Evolutionary conservation across 768 basidiomycete species (phyloP), one percentile per base, ranked within the genome.

Genomic region (Boletellus sp.): DNA sequence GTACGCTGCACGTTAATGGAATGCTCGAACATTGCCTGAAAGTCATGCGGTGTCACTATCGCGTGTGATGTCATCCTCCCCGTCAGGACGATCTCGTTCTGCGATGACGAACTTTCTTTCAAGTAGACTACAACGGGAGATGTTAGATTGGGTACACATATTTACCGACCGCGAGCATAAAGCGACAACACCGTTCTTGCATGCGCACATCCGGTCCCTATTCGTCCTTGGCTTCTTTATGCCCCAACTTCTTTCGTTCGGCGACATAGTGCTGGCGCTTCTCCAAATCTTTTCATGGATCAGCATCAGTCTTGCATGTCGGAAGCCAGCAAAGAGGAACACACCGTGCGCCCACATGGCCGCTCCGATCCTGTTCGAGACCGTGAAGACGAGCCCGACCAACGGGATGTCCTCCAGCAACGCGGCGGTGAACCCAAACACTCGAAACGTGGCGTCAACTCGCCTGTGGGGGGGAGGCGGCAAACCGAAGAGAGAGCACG

Each of bases 321-420:
- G 16, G 31, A 24, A 28, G 28, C 7, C 7, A 8, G 7, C 24
- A 8, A 26, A 26, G 24, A 26, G 24, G 24, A 19, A 59, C 74
- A 15, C 48, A 88, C 86, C 88, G 54, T 85, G 82, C 5, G 89
- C 87, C 87, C 92, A 96, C 94, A 96, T 95, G 1, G 92, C 92
- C 3, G 90, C 94, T 6, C 93, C 93, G 22, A 95, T 79, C 6
- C 90, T 77, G 63, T 95, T 94, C 0, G 90, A 93, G 16, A 95
- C 74, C 2, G 84, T 84, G 63, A 95, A 91, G 10, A 87, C 67
- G 5, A 95, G 70, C 0, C 94, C 94, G 3, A 92, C 60, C 50
- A 96, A 77, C 0, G 94, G 94, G 0, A 95, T 69, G 2, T 78
- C 77, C 68, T 96, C 94, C 3, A 94, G 72, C 6, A 95, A 70